Evolutionary conservation across 768 basidiomycete genomes (phyloP).

Genomic region (Trametes cinnabarina): DNA sequence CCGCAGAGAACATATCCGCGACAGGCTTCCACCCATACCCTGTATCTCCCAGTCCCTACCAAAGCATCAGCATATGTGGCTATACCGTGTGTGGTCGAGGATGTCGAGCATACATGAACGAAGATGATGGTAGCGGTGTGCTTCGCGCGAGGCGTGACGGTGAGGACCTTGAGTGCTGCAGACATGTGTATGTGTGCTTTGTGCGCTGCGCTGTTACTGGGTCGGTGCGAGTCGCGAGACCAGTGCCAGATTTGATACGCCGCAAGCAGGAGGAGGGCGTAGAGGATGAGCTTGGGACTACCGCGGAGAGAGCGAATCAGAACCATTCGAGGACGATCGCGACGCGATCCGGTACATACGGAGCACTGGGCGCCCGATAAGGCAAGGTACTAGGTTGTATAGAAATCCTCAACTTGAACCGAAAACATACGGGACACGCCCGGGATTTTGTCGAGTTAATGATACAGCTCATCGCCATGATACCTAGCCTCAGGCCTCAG

Average conservation of each 20-base stretch:
- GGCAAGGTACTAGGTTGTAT: too few species aligned
- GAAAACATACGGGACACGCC: too few species aligned
- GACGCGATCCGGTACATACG: neutral
- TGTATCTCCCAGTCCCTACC: constrained; percentile 72
- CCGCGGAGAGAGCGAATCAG: neutral
- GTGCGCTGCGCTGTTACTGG: neutral
- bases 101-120: constrained; percentile 65
- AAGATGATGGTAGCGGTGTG: constrained; percentile 91
- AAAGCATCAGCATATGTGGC: neutral
- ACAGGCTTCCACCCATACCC: constrained; percentile 78
- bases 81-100: neutral
- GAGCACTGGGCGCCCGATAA: neutral
- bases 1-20: constrained; percentile 59
- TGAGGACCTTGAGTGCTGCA: constrained; percentile 45
- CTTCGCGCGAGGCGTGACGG: constrained; percentile 51
- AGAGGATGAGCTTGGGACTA: neutral
- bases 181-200: constrained; percentile 10
- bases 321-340: constrained; percentile 4
- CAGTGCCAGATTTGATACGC: neutral
- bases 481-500: too few species aligned
- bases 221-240: neutral
- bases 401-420: too few species aligned
- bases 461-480: too few species aligned
- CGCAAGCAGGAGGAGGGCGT: neutral
- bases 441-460: too few species aligned